Conservation (phyloP, 306 rosid species). For the Cyamopsis tetragonoloba region DNA sequence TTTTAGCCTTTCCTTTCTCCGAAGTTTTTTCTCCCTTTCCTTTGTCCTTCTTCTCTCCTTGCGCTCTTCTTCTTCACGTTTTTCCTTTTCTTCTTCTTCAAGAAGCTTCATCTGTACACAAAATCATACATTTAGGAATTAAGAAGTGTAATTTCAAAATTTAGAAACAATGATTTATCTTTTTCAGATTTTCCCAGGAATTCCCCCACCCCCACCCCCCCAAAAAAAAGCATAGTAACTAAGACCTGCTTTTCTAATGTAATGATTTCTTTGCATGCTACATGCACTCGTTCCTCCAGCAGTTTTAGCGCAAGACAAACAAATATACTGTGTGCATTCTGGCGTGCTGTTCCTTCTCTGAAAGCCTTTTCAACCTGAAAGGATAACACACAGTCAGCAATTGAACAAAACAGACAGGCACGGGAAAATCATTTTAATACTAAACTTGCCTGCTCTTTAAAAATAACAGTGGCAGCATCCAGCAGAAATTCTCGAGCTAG, state of each 20-base stretch:
- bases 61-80: conserved; percentile 97
- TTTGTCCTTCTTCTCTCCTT: conserved; percentile 87
- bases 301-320: conserved; percentile 92
- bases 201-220: background rate
- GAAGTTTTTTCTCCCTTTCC: conserved; percentile 90
- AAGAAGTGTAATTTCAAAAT: conserved; percentile 27
- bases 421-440: conserved; percentile 12
- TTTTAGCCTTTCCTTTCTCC: conserved; percentile 93
- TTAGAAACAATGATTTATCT: conserved; percentile 1
- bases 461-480: conserved; percentile 97
- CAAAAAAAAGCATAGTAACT: conserved; percentile 34
- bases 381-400: conserved; percentile 27
- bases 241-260: conserved; percentile 93
- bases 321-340: conserved; percentile 98
- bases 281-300: conserved; percentile 95
- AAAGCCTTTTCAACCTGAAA: conserved; percentile 97
- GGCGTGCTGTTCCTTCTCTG: conserved; percentile 99
- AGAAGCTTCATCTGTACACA: conserved; percentile 84
- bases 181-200: too few species aligned
- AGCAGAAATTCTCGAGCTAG: conserved; percentile 97
- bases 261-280: conserved; percentile 96
- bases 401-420: conserved; percentile 11
- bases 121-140: conserved; percentile 24
- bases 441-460: conserved; percentile 86
- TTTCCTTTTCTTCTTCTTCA: conserved; percentile 99